Base-by-base conservation (phyloP, 495 filamentous ascomycete genomes). In the Penicillium fimorum region DNA sequence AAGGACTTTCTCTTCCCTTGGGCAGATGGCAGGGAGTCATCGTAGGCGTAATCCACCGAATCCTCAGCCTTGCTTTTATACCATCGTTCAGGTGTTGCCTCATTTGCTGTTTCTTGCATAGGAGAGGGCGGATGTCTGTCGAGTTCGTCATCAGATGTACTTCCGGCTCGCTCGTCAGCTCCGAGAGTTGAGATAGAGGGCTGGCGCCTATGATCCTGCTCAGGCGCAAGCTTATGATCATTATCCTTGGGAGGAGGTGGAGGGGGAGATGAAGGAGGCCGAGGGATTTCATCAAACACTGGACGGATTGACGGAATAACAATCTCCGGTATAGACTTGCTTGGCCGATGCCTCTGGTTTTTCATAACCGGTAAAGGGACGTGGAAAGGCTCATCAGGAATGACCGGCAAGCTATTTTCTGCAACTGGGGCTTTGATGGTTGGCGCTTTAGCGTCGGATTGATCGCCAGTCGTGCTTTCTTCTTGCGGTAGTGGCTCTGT, bases 111-210 rank as follows among this genome's bases (percentile, higher is more conserved):
- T 8, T 33, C 29, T 15, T 45, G 41, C 30, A 54, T 13, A 44
- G 52, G 52, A 37, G 52, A 54, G 2, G 52, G 52, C 13, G 52
- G 52, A 27, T 47, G 42, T 13, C 41, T 37, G 12, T 56, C 37
- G 5, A 20, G 10, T 12, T 35, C 54, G n/a, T 33, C 24, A 6
- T 46, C 20, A 9, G 38, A 50, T 27, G 20, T 9, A 18, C 29
- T 41, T 15, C 37, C 38, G 2, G 20, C 29, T 35, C 37, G 45
- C n/a, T 57, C 55, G 3, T 57, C 55, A 17, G 55, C 10, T 0
- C 63, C 66, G 27, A 69, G 63, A 5, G 63, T 64, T 22, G 66
- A 67, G 32, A 69, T 52, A 0, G 66, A 69, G 27, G 48, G 49
- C 20, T 66, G 63, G 12, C 60, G 57, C 25, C 15, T 37, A 38